Evolutionary conservation across 805 yeast species (phyloP).

Genomic region (Candida nitratophila): DNA sequence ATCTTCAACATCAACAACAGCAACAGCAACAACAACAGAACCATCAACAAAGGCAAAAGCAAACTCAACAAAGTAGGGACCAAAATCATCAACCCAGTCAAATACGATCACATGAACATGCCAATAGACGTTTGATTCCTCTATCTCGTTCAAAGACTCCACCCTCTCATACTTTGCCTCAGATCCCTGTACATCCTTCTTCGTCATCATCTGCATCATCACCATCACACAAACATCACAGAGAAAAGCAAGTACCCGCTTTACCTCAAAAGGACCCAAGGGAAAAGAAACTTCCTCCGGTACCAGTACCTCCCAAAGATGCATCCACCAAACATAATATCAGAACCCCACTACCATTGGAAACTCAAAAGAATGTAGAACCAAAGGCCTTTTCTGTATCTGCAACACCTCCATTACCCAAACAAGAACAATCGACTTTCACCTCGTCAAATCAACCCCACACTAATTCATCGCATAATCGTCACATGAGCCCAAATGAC

Average conservation of each 20-base stretch:
- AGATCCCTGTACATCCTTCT: too few species aligned
- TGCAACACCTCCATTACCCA: slow-evolving; percentile 4
- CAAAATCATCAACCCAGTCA: not conserved
- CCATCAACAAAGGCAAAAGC: too few species aligned
- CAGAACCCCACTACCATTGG: too few species aligned
- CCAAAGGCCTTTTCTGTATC: slow-evolving; percentile 1
- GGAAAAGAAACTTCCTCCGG: not conserved
- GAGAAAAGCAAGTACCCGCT: slow-evolving; percentile 1
- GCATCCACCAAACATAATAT: too few species aligned
- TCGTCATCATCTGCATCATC: too few species aligned
- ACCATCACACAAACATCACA: not conserved
- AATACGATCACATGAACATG: not conserved
- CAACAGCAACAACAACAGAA: not conserved
- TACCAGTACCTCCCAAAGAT: not conserved
- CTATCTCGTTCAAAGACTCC: not conserved
- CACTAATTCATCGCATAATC: too few species aligned
- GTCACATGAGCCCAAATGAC: too few species aligned
- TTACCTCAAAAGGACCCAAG: not conserved
- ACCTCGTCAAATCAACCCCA: not conserved
- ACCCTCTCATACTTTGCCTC: slow-evolving; percentile 4
- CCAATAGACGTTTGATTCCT: not conserved
- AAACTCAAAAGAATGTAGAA: not conserved
- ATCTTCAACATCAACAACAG: not conserved
- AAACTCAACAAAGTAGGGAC: too few species aligned
- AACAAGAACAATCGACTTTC: not conserved